Base-by-base conservation (phyloP, 805 yeast species). In the Ogataea angusta region DNA sequence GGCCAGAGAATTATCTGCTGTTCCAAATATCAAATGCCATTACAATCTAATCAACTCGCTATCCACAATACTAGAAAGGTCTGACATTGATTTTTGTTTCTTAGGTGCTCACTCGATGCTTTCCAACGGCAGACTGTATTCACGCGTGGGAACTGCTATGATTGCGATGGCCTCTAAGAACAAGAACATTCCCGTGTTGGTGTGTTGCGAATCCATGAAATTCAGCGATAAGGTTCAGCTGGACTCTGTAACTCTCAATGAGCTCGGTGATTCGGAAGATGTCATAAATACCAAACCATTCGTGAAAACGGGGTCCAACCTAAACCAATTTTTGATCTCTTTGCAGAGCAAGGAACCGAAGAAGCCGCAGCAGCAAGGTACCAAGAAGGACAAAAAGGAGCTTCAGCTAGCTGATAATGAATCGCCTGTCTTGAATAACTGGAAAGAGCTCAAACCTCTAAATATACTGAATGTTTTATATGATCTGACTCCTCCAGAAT, bases 81-180 rank as follows among this genome's bases (percentile, higher is more conserved):
- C 62, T 0, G 89, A 86, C 60, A 91, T 93, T 24, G 93, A 93
- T 53, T 83, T 85, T 50, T 95, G 93, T 6, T 84, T 93, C 62
- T 69, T 93, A 25, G 99, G 99, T 12, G 98, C 98, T 0, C 98
- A 93, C 60, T 95, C 97, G 23, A 89, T 93, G 86, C 73, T 93
- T 42, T 88, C 97, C 7, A 93, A 93, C 59, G 99, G 99, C 1
- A 78, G 89, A 60, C 72, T 93, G 42, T 89, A 86, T 59, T 85
- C 97, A 2, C 77, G 99, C 47, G 97, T 88, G 13, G 99, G 99
- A 16, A 83, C 97, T 6, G 96, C 97, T 1, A 69, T 90, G 65
- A 77, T 93, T 33, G 95, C 98, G 7, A 86, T 91, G 87, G 78
- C 85, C 66, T 90, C 95, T 17, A 82, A 85, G 51, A 78, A 84